phyloP scores from a whole-genome alignment of 305 asterid species.

The Fraxinus ornus region DNA sequence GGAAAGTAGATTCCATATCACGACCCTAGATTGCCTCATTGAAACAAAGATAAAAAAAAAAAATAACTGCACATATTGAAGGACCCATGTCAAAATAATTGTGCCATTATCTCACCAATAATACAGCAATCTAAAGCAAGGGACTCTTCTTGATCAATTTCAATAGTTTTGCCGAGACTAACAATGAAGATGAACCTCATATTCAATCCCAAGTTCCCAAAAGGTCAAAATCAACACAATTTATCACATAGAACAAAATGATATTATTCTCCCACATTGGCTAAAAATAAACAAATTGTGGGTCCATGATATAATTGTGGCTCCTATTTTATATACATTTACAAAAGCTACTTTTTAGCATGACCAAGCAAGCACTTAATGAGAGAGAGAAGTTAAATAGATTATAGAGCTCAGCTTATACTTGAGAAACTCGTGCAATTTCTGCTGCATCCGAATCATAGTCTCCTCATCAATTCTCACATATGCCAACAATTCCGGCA shows the following conservation, averaged over 20 bases:
- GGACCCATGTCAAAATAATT: neutral
- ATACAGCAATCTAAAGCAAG: neutral
- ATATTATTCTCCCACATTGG: neutral
- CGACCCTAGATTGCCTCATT: neutral
- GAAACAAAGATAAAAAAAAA: neutral
- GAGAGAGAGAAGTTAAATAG: conserved; percentile 23
- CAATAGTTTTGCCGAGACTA: neutral
- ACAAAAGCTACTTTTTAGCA: no score
- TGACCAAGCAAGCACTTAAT: neutral
- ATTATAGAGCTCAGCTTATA: conserved; percentile 23
- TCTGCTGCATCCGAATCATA: conserved; percentile 64
- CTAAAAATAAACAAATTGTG: neutral
- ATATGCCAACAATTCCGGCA: conserved; percentile 69
- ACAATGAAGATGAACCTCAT: neutral
- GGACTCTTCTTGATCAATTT: neutral
- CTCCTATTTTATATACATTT: no score
- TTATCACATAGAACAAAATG: neutral
- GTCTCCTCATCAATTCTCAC: conserved; percentile 80
- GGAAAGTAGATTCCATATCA: neutral
- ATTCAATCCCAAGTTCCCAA: neutral
- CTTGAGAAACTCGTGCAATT: conserved; percentile 80
- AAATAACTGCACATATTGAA: neutral
- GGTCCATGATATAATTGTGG: no score
- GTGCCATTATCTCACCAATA: neutral
- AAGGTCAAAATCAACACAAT: neutral